Conservation (phyloP, 2,329 filamentous ascomycete species). For the Ilyonectria robusta region DNA sequence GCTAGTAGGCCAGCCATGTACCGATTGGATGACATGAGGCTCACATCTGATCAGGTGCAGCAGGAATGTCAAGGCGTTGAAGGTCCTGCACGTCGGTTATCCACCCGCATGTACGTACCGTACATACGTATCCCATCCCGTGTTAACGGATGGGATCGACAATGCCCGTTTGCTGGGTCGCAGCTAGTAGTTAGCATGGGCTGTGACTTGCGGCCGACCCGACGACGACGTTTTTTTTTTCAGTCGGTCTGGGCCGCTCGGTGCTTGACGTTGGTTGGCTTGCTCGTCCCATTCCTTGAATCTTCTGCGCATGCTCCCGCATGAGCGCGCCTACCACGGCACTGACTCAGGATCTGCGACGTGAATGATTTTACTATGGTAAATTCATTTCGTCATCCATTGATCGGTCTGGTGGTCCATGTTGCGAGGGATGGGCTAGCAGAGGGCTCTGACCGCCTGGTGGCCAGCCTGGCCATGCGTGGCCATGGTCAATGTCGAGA, state of each 20-base stretch:
- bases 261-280: conserved; percentile 21
- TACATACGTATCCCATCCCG: conserved; percentile 19
- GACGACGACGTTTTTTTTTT: conserved; percentile 23
- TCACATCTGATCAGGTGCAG: conserved; percentile 22
- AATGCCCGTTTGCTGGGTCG: conserved; percentile 34
- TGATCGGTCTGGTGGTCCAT: conserved; percentile 23
- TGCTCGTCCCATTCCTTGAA: conserved; percentile 23
- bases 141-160: conserved; percentile 41
- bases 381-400: conserved; percentile 23
- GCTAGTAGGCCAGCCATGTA: conserved; percentile 12
- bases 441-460: conserved; percentile 18
- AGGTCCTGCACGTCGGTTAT: neutral
- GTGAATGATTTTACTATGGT: conserved; percentile 18
- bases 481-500: neutral
- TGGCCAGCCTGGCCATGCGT: conserved; percentile 18
- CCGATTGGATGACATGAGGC: conserved; percentile 25
- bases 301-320: conserved; percentile 18
- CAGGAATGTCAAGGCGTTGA: conserved; percentile 10
- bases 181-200: conserved; percentile 29
- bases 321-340: conserved; percentile 11
- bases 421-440: conserved; percentile 24
- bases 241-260: conserved; percentile 5
- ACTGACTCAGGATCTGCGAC: conserved; percentile 25
- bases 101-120: neutral
- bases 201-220: conserved; percentile 37